Percentiles rank a stretch among this genome's conserved stretches.
These are phyloP conservation scores for Endoconidiophora laricicola DNA, from an alignment of 2,329 filamentous ascomycete genomes.

Conservation along the genomic window DNA sequence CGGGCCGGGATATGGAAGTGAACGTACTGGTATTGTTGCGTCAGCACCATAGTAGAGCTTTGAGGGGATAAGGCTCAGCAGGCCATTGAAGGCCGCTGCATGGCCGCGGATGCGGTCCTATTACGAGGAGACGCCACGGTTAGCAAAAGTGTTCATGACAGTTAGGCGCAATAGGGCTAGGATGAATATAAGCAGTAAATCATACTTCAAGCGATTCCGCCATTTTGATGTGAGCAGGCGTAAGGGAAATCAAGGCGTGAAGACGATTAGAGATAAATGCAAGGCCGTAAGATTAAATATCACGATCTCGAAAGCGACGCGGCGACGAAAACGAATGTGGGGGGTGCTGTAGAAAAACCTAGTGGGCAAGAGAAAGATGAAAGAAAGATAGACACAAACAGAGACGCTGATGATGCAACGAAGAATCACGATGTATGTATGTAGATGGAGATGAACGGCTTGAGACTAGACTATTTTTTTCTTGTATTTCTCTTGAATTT, in stretches of 20 bases:
- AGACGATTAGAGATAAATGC: background rate
- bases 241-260: background rate
- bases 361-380: background rate
- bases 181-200: background rate
- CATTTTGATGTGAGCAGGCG: conserved; percentile 13
- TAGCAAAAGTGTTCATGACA: conserved; percentile 5
- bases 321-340: background rate
- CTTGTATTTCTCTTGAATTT: background rate
- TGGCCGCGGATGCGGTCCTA: conserved; percentile 42
- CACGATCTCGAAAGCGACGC: background rate
- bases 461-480: background rate
- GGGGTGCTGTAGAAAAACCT: background rate
- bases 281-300: background rate
- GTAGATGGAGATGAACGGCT: too few relatives aligned
- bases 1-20: conserved; percentile 17
- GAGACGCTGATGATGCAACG: background rate
- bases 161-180: background rate
- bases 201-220: conserved; percentile 18
- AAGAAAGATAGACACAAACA: background rate
- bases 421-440: background rate
- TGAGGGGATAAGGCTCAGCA: conserved; percentile 75
- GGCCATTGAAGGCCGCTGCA: conserved; percentile 66
- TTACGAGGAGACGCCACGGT: background rate
- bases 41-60: conserved; percentile 64
- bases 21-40: conserved; percentile 39